Conservation (phyloP, 768 basidiomycete species). For the Tricholoma furcatifolium region DNA sequence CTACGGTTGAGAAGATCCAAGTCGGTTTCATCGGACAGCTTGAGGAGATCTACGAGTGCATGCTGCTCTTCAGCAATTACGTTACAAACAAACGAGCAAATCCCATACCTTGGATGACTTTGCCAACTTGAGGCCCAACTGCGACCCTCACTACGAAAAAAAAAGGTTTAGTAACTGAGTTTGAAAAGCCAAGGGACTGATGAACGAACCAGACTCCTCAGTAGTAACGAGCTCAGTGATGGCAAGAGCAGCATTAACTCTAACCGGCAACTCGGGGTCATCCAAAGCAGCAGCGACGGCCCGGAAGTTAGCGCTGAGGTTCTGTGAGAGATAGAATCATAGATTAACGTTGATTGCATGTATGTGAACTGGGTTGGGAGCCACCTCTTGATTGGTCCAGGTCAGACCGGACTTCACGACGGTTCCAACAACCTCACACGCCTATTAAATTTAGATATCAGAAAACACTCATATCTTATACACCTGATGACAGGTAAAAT, state of each 20-base stretch:
- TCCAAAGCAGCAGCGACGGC: constrained; percentile 69
- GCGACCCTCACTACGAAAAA: constrained; percentile 54
- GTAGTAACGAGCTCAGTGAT: constrained; percentile 72
- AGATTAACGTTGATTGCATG: neutral
- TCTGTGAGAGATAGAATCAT: constrained; percentile 32
- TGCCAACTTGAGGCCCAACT: constrained; percentile 76
- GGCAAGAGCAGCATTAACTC: constrained; percentile 79
- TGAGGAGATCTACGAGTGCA: constrained; percentile 63
- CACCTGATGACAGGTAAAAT: too few relatives aligned
- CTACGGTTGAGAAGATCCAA: constrained; percentile 78
- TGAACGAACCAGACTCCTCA: constrained; percentile 57
- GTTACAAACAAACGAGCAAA: neutral
- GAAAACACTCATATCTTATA: neutral
- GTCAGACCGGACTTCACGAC: constrained; percentile 67
- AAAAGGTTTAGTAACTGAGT: constrained; percentile 2
- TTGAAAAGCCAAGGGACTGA: neutral
- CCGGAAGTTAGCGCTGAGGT: constrained; percentile 61
- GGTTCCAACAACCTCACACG: constrained; percentile 78
- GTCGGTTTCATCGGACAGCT: constrained; percentile 89
- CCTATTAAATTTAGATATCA: constrained; percentile 37
- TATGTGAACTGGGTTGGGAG: too few relatives aligned
- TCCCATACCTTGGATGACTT: constrained; percentile 76
- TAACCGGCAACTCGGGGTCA: constrained; percentile 78
- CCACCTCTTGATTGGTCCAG: constrained; percentile 66
- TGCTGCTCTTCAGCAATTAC: neutral